phyloP scores from a whole-genome alignment of 2,329 filamentous ascomycete genomes.

The Cytospora piceicola region DNA sequence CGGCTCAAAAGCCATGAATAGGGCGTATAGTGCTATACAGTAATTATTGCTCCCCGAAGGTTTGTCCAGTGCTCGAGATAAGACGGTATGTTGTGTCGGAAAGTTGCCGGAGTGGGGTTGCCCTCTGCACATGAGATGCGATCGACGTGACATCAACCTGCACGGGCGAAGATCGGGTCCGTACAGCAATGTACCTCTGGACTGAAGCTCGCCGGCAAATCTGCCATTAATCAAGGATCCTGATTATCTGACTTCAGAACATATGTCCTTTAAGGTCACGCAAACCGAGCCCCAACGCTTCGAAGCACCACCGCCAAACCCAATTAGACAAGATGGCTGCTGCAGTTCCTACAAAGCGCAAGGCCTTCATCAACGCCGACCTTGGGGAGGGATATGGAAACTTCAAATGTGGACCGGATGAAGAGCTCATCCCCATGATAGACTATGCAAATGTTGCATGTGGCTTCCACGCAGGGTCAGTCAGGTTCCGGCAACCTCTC shows the following conservation, averaged over 20 bases:
- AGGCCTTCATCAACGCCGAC: slow-evolving; percentile 47
- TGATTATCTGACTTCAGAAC: no score
- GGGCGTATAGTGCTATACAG: no score
- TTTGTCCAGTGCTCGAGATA: background rate
- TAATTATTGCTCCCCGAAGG: no score
- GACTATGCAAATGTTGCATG: slow-evolving; percentile 65
- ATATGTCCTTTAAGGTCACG: no score
- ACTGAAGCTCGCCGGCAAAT: background rate
- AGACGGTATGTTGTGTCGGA: no score
- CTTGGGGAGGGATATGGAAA: slow-evolving; percentile 53
- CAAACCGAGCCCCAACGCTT: slow-evolving; percentile 15
- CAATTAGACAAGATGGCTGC: background rate
- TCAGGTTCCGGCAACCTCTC: slow-evolving; percentile 37
- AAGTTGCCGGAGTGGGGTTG: background rate
- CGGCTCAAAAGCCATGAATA: no score
- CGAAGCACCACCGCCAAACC: background rate
- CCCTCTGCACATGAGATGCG: no score
- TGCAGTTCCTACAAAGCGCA: slow-evolving; percentile 21
- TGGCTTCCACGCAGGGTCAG: slow-evolving; percentile 64
- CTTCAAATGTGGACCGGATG: slow-evolving; percentile 56
- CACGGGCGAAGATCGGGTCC: background rate
- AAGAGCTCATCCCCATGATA: slow-evolving; percentile 61
- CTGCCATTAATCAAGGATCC: no score
- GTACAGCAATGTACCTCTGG: background rate
- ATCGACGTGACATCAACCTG: background rate